Base-by-base conservation (phyloP, 202 grass and related monocot species). In the Schoenoplectus tabernaemontani region DNA sequence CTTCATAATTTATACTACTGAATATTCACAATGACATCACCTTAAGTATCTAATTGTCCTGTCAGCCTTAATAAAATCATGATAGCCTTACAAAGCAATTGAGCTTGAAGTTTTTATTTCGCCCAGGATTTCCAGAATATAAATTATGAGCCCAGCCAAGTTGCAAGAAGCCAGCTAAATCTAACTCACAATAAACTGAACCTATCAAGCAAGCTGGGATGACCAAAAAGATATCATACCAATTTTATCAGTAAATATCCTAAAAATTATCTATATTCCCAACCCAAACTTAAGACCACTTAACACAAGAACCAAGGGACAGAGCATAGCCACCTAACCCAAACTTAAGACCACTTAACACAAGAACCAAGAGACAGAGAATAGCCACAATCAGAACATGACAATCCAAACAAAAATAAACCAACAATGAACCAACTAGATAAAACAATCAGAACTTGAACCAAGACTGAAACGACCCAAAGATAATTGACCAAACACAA, bases 1-100 rank as follows among this genome's bases (percentile, higher is more conserved):
- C 59, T 62, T 65, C 60, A 80, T 65, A 58, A 62, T 60, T 78
- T 61, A 62, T 30, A 59, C 9, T 24, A 77, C 48, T 78, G n/a
- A 23, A 12, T 28, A 61, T 30, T 26, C n/a, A 62, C 38, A 61
- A 19, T 11, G 39, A 41, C 46, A 78, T 41, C 50, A 79, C 76
- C 57, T 51, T 50, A 10, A 50, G 2, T 50, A 12, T 54, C n/a
- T 30, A 34, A 53, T 19, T 76, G 34, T 57, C 28, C 24, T 57
- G 22, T 43, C 34, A 62, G 16, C 54, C 36, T 61, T 61, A 61
- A 54, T n/a, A 15, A 8, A 34, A 54, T 36, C 71, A 75, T 36
- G 8, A 11, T 34, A 75, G 48, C 20, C 12, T 16, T 72, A 33
- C 28, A 54, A 36, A n/a, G 3, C 3, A 22, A 56, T 75, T 19